Conservation (phyloP, 805 yeast genomes). For the Cephaloascus albidus region DNA sequence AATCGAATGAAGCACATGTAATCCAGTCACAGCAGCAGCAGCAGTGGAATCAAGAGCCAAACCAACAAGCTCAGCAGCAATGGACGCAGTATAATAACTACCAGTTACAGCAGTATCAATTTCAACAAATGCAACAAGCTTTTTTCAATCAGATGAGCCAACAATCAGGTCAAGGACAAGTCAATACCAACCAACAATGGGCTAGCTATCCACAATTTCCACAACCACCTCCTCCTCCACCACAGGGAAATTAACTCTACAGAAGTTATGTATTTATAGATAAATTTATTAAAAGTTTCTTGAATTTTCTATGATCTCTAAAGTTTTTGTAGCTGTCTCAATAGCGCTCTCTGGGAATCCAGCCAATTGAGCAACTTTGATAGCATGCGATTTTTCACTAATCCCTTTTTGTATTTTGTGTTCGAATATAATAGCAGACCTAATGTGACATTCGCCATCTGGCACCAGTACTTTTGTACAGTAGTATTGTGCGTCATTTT, state of each 20-base stretch:
- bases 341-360: conserved; percentile 65
- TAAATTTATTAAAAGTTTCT: conserved; percentile 1
- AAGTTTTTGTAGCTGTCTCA: conserved; percentile 34
- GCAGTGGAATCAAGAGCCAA: background rate
- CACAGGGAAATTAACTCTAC: background rate
- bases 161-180: conserved; percentile 5
- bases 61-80: conserved; percentile 1
- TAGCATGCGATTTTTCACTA: conserved; percentile 67
- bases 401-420: conserved; percentile 59
- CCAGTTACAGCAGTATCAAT: conserved; percentile 5
- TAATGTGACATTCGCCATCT: conserved; percentile 2
- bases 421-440: conserved; percentile 30
- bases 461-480: conserved; percentile 2
- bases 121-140: background rate
- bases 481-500: conserved; percentile 6
- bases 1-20: too few relatives aligned
- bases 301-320: conserved; percentile 3
- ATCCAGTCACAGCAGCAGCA: conserved; percentile 6
- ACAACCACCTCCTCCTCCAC: conserved; percentile 2
- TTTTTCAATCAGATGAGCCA: conserved; percentile 3
- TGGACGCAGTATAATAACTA: conserved; percentile 5
- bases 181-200: conserved; percentile 6
- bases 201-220: conserved; percentile 5
- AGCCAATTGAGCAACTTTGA: conserved; percentile 67
- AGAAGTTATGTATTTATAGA: background rate